Percentiles rank a stretch among this genome's conserved stretches.
Evolutionary conservation across 2,329 filamentous ascomycete species (phyloP).

Genomic region (Alternaria gaisen): DNA sequence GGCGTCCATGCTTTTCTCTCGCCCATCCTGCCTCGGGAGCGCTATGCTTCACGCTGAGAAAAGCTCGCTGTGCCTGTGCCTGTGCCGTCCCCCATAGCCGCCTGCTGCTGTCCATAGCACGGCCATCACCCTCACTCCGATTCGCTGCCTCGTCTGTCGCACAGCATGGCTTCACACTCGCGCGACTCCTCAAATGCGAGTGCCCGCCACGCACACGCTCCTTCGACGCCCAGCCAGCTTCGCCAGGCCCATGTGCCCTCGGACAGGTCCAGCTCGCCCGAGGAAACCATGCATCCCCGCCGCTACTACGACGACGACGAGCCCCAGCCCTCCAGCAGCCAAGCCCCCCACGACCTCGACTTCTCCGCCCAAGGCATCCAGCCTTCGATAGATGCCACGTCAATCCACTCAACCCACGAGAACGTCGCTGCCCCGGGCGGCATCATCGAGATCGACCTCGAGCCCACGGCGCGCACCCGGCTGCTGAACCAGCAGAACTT

Average conservation of each 20-base stretch:
- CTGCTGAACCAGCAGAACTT: conserved; percentile 50
- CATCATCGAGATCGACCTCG: conserved; percentile 38
- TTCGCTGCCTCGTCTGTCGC: conserved; percentile 7
- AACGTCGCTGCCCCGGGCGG: conserved; percentile 26
- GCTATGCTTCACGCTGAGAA: conserved; percentile 28
- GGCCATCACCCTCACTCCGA: conserved; percentile 10
- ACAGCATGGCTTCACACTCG: conserved; percentile 31
- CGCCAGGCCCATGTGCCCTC: conserved; percentile 55
- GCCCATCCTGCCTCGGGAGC: conserved; percentile 11
- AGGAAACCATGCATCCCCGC: conserved; percentile 47
- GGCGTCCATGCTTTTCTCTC: conserved; percentile 13
- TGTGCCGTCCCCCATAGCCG: neutral
- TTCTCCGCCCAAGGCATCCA: conserved; percentile 45
- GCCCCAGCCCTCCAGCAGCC: conserved; percentile 28
- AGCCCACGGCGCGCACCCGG: conserved; percentile 50
- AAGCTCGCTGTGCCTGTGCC: conserved; percentile 10
- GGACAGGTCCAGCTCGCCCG: conserved; percentile 53
- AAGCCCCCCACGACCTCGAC: conserved; percentile 28
- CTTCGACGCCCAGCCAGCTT: conserved; percentile 51
- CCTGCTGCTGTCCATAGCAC: neutral
- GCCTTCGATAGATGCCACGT: conserved; percentile 42
- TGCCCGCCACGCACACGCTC: conserved; percentile 45
- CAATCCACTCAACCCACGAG: conserved; percentile 38
- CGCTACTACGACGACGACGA: conserved; percentile 31
- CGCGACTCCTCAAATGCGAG: conserved; percentile 45